phyloP scores from a whole-genome alignment of 768 basidiomycete species.

The Chiua virens region DNA sequence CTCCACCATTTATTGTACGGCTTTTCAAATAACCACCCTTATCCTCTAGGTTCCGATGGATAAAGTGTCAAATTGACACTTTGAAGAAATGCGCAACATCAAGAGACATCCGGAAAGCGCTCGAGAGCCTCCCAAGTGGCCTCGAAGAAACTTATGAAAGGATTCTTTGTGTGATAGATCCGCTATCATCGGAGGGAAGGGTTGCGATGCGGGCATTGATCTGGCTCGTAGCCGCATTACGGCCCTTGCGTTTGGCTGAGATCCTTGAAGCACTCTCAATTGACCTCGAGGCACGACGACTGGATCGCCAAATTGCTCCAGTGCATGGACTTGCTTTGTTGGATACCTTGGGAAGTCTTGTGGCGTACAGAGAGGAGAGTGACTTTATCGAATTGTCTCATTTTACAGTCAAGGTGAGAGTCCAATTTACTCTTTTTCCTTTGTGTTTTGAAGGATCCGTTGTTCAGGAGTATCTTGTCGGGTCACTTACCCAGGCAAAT shows the following conservation, averaged over 20 bases:
- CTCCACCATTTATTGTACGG: neutral
- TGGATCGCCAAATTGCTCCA: neutral
- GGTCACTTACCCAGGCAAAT: neutral
- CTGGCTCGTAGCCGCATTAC: conserved; percentile 1
- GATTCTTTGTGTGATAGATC: neutral
- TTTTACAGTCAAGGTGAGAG: neutral
- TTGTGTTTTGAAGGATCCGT: neutral
- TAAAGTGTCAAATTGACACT: conserved; percentile 2
- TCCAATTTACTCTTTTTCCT: no score
- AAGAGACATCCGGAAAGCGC: neutral
- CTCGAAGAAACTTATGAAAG: conserved; percentile 3
- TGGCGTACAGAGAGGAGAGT: neutral
- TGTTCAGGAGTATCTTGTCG: neutral
- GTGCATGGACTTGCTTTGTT: neutral
- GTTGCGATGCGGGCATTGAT: neutral
- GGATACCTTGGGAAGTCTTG: neutral
- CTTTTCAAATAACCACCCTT: neutral
- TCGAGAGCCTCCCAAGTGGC: neutral
- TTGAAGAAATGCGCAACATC: neutral
- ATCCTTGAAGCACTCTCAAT: neutral
- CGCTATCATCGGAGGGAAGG: neutral
- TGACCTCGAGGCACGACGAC: neutral
- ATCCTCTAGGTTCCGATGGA: conserved; percentile 1
- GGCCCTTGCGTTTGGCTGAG: conserved; percentile 2
- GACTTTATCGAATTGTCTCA: neutral